These are phyloP conservation scores for Setaria viridis DNA, from an alignment of 202 grass and related monocot species.

Conservation along the genomic window DNA sequence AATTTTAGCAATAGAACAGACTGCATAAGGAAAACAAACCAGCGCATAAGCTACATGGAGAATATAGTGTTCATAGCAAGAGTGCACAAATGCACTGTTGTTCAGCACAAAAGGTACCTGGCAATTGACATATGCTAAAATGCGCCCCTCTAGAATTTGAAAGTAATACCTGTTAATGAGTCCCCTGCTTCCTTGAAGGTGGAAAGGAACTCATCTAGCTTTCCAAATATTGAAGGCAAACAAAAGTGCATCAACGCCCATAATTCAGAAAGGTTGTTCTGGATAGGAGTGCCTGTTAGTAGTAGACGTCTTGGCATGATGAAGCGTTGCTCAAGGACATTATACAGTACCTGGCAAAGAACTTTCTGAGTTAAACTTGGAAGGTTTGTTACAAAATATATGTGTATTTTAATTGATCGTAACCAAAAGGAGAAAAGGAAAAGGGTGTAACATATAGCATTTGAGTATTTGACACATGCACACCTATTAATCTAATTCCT, in stretches of 20 bases:
- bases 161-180: slow-evolving; percentile 65
- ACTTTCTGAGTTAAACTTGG: slow-evolving; percentile 25
- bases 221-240: slow-evolving; percentile 84
- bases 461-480: neutral
- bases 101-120: neutral
- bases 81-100: slow-evolving; percentile 7
- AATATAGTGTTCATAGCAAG: neutral
- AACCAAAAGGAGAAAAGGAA: slow-evolving; percentile 12
- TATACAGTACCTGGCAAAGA: slow-evolving; percentile 78
- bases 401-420: neutral
- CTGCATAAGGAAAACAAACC: slow-evolving; percentile 10
- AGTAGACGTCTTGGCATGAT: slow-evolving; percentile 87
- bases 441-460: neutral
- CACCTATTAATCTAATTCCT: neutral
- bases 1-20: slow-evolving; percentile 10
- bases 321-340: slow-evolving; percentile 76
- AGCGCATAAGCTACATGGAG: slow-evolving; percentile 10
- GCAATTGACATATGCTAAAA: slow-evolving; percentile 27
- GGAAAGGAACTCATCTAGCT: slow-evolving; percentile 75
- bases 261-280: slow-evolving; percentile 92
- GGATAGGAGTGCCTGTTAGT: slow-evolving; percentile 93
- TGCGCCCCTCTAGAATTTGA: slow-evolving; percentile 6
- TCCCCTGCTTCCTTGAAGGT: slow-evolving; percentile 77
- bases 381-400: slow-evolving; percentile 20
- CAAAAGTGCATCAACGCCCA: slow-evolving; percentile 98